Conservation (phyloP, 2,329 filamentous ascomycete genomes). For the Arthrocladium fulminans region DNA sequence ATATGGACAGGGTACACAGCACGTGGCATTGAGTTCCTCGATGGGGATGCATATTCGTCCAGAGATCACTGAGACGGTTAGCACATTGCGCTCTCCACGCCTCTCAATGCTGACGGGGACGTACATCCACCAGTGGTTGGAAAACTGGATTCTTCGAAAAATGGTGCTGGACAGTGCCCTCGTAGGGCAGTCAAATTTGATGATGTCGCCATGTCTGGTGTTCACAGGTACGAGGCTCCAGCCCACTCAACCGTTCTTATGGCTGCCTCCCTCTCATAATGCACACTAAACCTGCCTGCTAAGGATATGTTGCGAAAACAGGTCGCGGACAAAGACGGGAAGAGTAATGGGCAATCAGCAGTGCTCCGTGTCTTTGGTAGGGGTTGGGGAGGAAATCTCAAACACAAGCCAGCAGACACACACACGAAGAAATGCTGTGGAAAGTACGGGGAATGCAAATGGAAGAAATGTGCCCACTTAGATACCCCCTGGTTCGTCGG, state of each 20-base stretch:
- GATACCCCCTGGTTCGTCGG: slow-evolving; percentile 2
- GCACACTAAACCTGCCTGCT: not conserved
- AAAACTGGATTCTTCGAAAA: slow-evolving; percentile 57
- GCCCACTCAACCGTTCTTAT: not conserved
- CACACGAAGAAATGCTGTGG: slow-evolving; percentile 8
- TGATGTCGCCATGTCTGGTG: not conserved
- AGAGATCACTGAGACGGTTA: slow-evolving; percentile 44
- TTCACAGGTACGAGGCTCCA: not conserved
- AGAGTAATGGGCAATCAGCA: not conserved
- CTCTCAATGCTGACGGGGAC: slow-evolving; percentile 26
- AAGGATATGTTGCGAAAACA: not conserved
- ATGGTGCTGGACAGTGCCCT: slow-evolving; percentile 58
- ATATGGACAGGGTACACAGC: slow-evolving; percentile 85
- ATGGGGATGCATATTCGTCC: slow-evolving; percentile 53
- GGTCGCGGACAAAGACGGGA: not conserved
- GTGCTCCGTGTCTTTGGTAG: slow-evolving; percentile 1
- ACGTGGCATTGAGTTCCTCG: slow-evolving; percentile 45
- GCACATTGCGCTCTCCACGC: slow-evolving; percentile 16
- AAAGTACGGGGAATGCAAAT: slow-evolving; percentile 3
- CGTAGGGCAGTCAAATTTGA: slow-evolving; percentile 10
- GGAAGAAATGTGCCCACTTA: slow-evolving; percentile 5
- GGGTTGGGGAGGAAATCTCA: slow-evolving; percentile 1
- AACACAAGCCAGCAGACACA: not conserved
- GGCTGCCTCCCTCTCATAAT: slow-evolving; percentile 4
- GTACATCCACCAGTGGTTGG: slow-evolving; percentile 57